Percentiles rank a stretch among this genome's conserved stretches.
Evolutionary conservation across 2,329 filamentous ascomycete genomes (phyloP).

Genomic region (Colletotrichum endophyticum): DNA sequence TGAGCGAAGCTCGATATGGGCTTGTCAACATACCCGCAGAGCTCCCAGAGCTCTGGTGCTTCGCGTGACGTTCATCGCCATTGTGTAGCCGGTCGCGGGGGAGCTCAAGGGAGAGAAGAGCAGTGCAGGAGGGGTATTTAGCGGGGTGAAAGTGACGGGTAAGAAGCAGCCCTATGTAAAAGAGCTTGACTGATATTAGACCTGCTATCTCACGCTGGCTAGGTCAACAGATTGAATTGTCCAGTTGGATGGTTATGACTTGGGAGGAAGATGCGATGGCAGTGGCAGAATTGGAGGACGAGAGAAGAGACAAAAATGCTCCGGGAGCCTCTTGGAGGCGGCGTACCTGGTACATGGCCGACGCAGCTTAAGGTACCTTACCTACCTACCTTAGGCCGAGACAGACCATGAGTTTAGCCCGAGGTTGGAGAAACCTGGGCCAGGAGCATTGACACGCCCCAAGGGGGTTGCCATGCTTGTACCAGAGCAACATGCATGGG

Average conservation of each 20-base stretch:
- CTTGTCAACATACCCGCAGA: constrained; percentile 59
- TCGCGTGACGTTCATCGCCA: constrained; percentile 69
- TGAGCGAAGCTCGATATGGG: too few relatives aligned
- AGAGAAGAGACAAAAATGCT: not conserved
- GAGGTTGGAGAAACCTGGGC: constrained; percentile 5
- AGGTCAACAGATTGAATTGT: not conserved
- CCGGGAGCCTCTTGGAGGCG: not conserved
- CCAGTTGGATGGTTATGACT: constrained; percentile 1
- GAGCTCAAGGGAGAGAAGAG: not conserved
- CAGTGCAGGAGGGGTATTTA: not conserved
- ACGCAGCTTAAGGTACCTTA: not conserved
- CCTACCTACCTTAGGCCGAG: constrained; percentile 4
- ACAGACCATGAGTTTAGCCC: constrained; percentile 4
- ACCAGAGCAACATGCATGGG: not conserved
- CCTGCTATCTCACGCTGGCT: not conserved
- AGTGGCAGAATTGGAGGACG: not conserved
- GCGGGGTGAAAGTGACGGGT: not conserved
- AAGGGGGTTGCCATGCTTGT: not conserved
- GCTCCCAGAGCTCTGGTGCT: constrained; percentile 68
- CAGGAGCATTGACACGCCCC: not conserved
- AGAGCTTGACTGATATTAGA: not conserved
- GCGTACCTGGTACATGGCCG: not conserved
- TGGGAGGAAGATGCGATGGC: not conserved
- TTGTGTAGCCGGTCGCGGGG: constrained; percentile 36
- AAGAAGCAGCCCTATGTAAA: not conserved